phyloP scores from a whole-genome alignment of 768 basidiomycete genomes.

The Pulveroboletus frians region DNA sequence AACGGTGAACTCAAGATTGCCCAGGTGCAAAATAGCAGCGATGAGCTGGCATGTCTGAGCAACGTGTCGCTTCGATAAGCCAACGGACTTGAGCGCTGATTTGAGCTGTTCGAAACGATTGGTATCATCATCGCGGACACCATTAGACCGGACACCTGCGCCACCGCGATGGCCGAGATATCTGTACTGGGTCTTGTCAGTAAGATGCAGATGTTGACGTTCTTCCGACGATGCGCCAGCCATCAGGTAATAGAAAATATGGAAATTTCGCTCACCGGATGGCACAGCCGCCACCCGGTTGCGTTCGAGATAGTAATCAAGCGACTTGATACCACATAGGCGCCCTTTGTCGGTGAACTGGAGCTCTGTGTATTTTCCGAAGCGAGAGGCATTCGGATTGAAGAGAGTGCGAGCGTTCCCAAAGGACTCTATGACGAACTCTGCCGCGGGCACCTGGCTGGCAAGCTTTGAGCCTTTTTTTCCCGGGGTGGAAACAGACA shows the following conservation, averaged over 20 bases:
- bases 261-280: conserved; percentile 93
- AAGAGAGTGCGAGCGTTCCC: conserved; percentile 88
- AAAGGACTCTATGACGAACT: conserved; percentile 94
- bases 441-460: conserved; percentile 81
- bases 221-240: conserved; percentile 89
- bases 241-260: conserved; percentile 96
- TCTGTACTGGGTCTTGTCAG: conserved; percentile 76
- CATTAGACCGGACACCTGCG: conserved; percentile 37
- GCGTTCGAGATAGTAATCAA: conserved; percentile 94
- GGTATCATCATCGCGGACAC: conserved; percentile 73
- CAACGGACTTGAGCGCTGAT: conserved; percentile 87
- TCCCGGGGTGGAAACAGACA: conserved; percentile 81
- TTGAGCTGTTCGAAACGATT: conserved; percentile 91
- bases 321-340: conserved; percentile 84
- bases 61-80: conserved; percentile 90
- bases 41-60: conserved; percentile 93
- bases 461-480: conserved; percentile 93
- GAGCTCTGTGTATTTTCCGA: conserved; percentile 96
- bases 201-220: conserved; percentile 77
- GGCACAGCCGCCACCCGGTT: conserved; percentile 84
- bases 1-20: conserved; percentile 88
- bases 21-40: conserved; percentile 93
- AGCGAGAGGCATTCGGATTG: conserved; percentile 93
- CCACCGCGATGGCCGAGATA: conserved; percentile 74
- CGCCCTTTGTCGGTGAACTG: conserved; percentile 94